Evolutionary conservation across 495 filamentous ascomycete genomes (phyloP).

Genomic region (Astrothelium subdiscretum): DNA sequence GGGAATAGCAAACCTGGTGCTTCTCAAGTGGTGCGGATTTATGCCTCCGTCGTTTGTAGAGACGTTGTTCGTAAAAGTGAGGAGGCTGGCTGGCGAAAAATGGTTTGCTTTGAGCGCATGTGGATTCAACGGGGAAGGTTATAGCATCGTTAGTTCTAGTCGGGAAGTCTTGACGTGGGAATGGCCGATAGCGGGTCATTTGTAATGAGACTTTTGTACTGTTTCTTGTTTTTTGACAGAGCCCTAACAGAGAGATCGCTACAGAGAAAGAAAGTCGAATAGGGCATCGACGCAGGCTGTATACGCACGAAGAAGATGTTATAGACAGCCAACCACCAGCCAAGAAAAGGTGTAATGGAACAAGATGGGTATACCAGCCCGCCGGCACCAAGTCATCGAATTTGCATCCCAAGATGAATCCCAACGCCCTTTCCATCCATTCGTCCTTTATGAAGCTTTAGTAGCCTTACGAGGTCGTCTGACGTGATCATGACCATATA

Average conservation of each 20-base stretch:
- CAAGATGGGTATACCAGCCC: not conserved
- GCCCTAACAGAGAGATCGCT: not conserved
- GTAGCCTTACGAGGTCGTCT: not conserved
- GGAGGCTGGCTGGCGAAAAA: slow-evolving; percentile 14
- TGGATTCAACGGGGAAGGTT: slow-evolving; percentile 19
- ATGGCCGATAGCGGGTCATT: not conserved
- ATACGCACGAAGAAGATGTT: not conserved
- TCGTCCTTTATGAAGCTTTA: not conserved
- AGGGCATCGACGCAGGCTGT: not conserved
- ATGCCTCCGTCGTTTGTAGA: slow-evolving; percentile 19
- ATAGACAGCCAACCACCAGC: not conserved
- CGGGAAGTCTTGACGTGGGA: slow-evolving; percentile 14
- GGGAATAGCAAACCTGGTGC: slow-evolving; percentile 13
- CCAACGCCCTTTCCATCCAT: not conserved
- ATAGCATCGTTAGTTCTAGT: slow-evolving; percentile 9
- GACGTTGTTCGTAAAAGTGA: slow-evolving; percentile 18
- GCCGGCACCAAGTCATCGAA: not conserved
- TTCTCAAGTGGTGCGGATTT: slow-evolving; percentile 27
- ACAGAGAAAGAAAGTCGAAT: not conserved
- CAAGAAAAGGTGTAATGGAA: not conserved
- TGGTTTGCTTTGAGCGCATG: slow-evolving; percentile 25
- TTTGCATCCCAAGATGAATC: not conserved
- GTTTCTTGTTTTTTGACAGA: not conserved
- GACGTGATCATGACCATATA: slow-evolving; percentile 7
- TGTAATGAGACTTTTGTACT: not conserved